Percentiles rank a stretch among this genome's conserved stretches.
Conservation (phyloP, 2,329 filamentous ascomycete genomes). For the Pseudogymnoascus sp. region DNA sequence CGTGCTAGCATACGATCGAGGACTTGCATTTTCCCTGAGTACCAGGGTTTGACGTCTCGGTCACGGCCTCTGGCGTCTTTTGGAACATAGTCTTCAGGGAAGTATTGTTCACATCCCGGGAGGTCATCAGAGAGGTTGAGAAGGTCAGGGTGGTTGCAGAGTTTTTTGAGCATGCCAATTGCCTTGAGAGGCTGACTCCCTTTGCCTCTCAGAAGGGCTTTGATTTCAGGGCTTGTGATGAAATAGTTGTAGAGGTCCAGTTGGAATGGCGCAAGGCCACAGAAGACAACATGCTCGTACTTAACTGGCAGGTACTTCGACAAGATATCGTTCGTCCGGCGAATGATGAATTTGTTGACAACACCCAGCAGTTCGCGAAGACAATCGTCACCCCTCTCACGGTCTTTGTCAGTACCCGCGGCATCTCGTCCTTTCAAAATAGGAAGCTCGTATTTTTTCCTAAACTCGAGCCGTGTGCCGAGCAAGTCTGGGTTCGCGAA, state of each 20-base stretch:
- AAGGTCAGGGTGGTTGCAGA: conserved; percentile 96
- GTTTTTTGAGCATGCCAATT: conserved; percentile 93
- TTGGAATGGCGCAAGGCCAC: conserved; percentile 89
- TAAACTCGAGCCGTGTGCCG: conserved; percentile 82
- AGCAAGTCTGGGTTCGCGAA: conserved; percentile 94
- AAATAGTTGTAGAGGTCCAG: conserved; percentile 94
- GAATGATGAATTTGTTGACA: conserved; percentile 98
- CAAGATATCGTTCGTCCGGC: conserved; percentile 92
- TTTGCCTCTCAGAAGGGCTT: conserved; percentile 83
- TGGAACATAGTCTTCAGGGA: conserved; percentile 80
- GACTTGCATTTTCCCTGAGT: conserved; percentile 97
- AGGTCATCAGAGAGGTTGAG: conserved; percentile 77
- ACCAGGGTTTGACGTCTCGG: conserved; percentile 88
- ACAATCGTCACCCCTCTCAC: conserved; percentile 75
- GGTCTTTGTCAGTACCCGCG: conserved; percentile 75
- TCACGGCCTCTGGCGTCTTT: conserved; percentile 84
- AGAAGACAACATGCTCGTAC: conserved; percentile 99
- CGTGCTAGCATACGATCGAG: conserved; percentile 96
- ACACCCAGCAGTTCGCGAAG: conserved; percentile 72
- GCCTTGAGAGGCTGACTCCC: conserved; percentile 94
- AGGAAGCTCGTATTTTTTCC: conserved; percentile 87
- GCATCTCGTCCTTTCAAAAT: conserved; percentile 90
- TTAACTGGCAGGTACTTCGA: conserved; percentile 98
- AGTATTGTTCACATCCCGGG: conserved; percentile 75
- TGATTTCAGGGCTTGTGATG: conserved; percentile 90